phyloP scores from a whole-genome alignment of 1,284 basidiomycete genomes.

The Puccinia hordei region DNA sequence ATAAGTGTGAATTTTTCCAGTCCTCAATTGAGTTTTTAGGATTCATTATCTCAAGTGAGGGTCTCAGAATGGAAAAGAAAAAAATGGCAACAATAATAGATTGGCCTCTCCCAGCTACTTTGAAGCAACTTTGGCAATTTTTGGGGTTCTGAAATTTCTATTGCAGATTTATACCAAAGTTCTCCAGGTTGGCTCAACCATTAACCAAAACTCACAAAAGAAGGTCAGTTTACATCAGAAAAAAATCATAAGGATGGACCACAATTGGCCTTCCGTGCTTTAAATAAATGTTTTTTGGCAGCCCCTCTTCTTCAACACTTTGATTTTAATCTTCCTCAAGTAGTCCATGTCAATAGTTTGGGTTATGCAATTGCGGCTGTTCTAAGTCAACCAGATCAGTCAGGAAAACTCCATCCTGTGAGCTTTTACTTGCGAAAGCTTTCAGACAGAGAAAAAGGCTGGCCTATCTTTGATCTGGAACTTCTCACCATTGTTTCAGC shows the following conservation, averaged over 20 bases:
- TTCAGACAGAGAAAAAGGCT: conserved; percentile 37
- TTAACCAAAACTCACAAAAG: conserved; percentile 8
- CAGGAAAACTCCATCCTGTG: conserved; percentile 43
- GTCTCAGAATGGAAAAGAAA: neutral
- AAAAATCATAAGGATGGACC: neutral
- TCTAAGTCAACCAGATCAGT: conserved; percentile 35
- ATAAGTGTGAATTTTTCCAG: conserved; percentile 19
- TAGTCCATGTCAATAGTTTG: conserved; percentile 57
- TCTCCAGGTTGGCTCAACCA: too few species aligned
- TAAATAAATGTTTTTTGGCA: neutral
- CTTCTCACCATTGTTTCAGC: conserved; percentile 6
- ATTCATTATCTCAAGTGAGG: too few species aligned
- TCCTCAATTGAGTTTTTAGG: conserved; percentile 11
- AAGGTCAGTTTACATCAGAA: neutral
- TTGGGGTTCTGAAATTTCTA: conserved; percentile 35
- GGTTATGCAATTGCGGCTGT: conserved; percentile 51
- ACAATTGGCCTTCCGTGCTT: neutral
- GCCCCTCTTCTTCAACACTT: too few species aligned
- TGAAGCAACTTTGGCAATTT: neutral
- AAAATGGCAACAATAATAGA: conserved; percentile 1
- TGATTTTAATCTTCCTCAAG: conserved; percentile 45
- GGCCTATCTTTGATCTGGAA: conserved; percentile 22
- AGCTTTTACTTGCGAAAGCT: conserved; percentile 45
- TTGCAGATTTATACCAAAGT: conserved; percentile 9
- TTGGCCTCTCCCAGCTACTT: neutral